Evolutionary conservation across 106 monocot genomes (phyloP).

Genomic region (Dactylorhiza incarnata): DNA sequence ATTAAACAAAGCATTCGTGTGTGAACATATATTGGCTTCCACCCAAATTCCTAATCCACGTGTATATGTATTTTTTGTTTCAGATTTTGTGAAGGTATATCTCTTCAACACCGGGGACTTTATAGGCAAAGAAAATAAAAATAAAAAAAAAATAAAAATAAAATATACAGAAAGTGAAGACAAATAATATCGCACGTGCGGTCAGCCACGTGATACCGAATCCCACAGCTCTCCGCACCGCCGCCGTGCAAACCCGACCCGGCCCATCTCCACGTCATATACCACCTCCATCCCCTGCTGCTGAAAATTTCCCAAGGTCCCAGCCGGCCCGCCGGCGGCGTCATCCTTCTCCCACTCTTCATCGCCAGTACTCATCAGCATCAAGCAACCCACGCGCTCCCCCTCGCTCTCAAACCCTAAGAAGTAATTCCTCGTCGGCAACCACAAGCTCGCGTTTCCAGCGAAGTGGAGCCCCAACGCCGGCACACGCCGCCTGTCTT

Average conservation of each 20-base stretch:
- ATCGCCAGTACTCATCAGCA: constrained; percentile 49
- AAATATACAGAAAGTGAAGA: background rate
- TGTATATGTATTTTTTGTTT: too few species aligned
- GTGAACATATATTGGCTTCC: too few species aligned
- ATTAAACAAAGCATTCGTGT: too few species aligned
- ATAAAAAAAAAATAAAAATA: background rate
- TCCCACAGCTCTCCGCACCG: constrained; percentile 66
- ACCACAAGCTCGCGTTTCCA: constrained; percentile 52
- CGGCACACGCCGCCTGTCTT: constrained; percentile 31
- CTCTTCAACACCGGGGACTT: too few species aligned
- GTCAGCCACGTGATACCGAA: constrained; percentile 31
- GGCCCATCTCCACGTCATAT: constrained; percentile 56
- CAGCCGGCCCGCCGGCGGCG: constrained; percentile 51
- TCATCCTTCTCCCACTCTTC: constrained; percentile 20
- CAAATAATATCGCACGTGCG: background rate
- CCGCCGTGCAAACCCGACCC: constrained; percentile 79
- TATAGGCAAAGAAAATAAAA: background rate
- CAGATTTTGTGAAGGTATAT: too few species aligned
- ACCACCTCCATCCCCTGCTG: constrained; percentile 98
- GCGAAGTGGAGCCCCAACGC: constrained; percentile 49
- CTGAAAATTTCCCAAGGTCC: constrained; percentile 89
- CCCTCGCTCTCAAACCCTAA: constrained; percentile 38
- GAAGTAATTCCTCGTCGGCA: constrained; percentile 87
- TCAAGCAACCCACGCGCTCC: constrained; percentile 52
- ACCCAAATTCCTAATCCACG: too few species aligned